Evolutionary conservation across 2,329 filamentous ascomycete species (phyloP).

Genomic region (Alternaria triticina): DNA sequence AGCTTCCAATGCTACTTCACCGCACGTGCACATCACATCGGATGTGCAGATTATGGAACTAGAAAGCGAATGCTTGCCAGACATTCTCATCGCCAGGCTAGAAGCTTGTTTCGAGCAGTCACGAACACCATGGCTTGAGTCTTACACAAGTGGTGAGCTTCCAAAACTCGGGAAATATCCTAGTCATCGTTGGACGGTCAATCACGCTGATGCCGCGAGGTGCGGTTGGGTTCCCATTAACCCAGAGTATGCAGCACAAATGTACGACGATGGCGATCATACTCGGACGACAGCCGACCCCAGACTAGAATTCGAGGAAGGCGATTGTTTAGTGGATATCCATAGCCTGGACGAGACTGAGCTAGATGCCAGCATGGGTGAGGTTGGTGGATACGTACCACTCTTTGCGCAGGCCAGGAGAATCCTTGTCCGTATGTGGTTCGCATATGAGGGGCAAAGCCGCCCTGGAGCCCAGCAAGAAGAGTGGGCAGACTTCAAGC

Average conservation of each 20-base stretch:
- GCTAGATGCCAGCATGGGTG: neutral
- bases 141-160: neutral
- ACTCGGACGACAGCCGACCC: accelerated
- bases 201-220: neutral
- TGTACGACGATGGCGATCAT: accelerated
- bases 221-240: neutral
- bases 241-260: neutral
- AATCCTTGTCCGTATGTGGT: neutral
- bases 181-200: neutral
- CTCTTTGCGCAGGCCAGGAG: neutral
- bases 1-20: neutral
- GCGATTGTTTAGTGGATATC: accelerated
- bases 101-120: neutral
- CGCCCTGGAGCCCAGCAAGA: neutral
- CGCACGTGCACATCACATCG: neutral
- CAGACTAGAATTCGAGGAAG: neutral
- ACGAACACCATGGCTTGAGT: neutral
- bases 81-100: neutral
- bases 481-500: neutral
- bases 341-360: neutral
- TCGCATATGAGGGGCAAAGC: too few relatives aligned
- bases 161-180: neutral
- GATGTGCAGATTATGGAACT: neutral
- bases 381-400: neutral
- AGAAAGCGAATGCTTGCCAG: neutral